Evolutionary conservation across 805 yeast genomes (phyloP).

Genomic region (Hemisphaericaspora nanyangensis): DNA sequence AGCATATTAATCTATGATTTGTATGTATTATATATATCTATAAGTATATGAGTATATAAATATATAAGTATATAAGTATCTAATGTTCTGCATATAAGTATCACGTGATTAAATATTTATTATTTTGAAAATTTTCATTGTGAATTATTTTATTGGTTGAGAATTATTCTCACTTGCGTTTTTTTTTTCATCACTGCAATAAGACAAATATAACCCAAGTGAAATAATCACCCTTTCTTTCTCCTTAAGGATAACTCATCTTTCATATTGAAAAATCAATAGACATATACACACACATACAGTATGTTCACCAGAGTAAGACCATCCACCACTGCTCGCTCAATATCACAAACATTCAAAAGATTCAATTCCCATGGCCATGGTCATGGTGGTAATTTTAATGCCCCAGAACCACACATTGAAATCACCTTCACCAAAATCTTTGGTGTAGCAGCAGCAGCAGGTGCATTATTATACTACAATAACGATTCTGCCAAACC

Average conservation of each 20-base stretch:
- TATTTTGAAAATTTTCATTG: not conserved
- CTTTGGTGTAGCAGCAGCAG: constrained; percentile 38
- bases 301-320: constrained; percentile 12
- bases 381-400: too few species aligned
- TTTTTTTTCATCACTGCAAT: not conserved
- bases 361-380: constrained; percentile 18
- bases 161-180: not conserved
- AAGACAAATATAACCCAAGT: too few species aligned
- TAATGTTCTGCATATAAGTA: not conserved
- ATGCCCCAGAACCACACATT: constrained; percentile 14
- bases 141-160: constrained; percentile 2
- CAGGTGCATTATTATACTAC: constrained; percentile 33
- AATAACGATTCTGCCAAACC: constrained; percentile 31
- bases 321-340: constrained; percentile 2
- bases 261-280: too few species aligned
- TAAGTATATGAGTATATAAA: too few species aligned
- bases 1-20: too few species aligned
- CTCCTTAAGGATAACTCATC: not conserved
- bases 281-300: not conserved
- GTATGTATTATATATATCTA: too few species aligned
- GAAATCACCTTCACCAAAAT: constrained; percentile 40
- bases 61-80: too few species aligned
- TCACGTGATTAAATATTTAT: not conserved
- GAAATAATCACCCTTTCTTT: not conserved
- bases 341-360: constrained; percentile 10